These are phyloP conservation scores for Pichia pseudocactophila DNA, from an alignment of 805 yeast genomes.

Conservation along the genomic window DNA sequence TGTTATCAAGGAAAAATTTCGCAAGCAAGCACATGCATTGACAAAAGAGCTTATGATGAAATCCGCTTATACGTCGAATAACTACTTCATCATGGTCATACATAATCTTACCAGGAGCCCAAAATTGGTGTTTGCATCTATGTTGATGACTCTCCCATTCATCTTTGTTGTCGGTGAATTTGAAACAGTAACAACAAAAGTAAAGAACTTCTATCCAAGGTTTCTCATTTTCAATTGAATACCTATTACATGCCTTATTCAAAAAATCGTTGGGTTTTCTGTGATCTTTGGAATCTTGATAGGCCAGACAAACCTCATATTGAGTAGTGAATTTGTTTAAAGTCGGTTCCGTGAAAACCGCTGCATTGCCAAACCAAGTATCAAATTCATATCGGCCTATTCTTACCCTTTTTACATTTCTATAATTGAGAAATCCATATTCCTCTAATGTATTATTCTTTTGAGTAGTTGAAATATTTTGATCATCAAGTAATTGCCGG, in stretches of 20 bases:
- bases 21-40: conserved; percentile 82
- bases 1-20: conserved; percentile 80
- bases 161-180: conserved; percentile 47
- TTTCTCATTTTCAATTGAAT: conserved; percentile 17
- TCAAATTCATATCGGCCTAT: conserved; percentile 62
- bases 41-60: conserved; percentile 54
- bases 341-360: conserved; percentile 44
- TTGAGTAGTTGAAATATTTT: background rate
- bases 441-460: conserved; percentile 20
- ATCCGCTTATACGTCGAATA: conserved; percentile 64
- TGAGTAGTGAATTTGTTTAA: conserved; percentile 19
- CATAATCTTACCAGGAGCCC: conserved; percentile 57
- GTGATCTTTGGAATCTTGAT: conserved; percentile 15
- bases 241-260: too few species aligned
- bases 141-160: conserved; percentile 43
- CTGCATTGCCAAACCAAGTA: conserved; percentile 87
- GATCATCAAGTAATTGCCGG: background rate
- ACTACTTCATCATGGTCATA: conserved; percentile 50
- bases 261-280: background rate
- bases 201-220: conserved; percentile 54
- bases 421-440: conserved; percentile 52
- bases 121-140: conserved; percentile 32
- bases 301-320: conserved; percentile 17
- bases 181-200: conserved; percentile 80
- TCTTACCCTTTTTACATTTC: conserved; percentile 57